Evolutionary conservation across 1,284 basidiomycete species (phyloP).

Genomic region (Apiotrichum gamsii): DNA sequence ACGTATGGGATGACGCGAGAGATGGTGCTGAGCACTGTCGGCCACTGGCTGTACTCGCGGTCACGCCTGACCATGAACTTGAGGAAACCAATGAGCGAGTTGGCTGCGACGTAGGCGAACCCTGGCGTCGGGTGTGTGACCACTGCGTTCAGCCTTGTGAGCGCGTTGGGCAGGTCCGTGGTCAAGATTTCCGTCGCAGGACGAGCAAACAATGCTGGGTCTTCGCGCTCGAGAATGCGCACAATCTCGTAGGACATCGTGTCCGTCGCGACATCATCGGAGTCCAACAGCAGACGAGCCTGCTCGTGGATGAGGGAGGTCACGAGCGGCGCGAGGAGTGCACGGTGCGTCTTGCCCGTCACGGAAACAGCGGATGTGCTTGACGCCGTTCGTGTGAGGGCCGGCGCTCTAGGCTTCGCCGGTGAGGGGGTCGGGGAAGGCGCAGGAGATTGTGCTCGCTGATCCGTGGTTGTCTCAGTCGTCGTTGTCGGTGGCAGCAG

Average conservation of each 20-base stretch:
- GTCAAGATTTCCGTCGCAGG: conserved; percentile 59
- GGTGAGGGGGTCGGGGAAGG: neutral
- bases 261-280: conserved; percentile 55
- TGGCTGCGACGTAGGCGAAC: conserved; percentile 62
- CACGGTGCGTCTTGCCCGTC: conserved; percentile 3
- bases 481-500: conserved; percentile 14
- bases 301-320: conserved; percentile 26
- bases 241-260: conserved; percentile 57
- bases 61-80: conserved; percentile 55
- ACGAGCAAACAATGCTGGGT: conserved; percentile 56
- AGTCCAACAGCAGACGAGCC: conserved; percentile 50
- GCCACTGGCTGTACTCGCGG: conserved; percentile 53
- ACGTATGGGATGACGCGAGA: conserved; percentile 59
- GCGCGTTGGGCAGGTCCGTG: conserved; percentile 53
- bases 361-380: conserved; percentile 1
- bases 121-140: conserved; percentile 57
- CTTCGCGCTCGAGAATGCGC: conserved; percentile 67
- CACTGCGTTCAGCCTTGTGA: conserved; percentile 52
- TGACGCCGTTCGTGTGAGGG: conserved; percentile 1
- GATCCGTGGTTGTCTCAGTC: conserved; percentile 15
- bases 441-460: neutral
- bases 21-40: conserved; percentile 55
- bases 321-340: conserved; percentile 31
- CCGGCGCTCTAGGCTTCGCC: too few relatives aligned
- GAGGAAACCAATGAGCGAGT: conserved; percentile 63